A percentile compares a stretch with the other conserved stretches of the same genome.
These are phyloP conservation scores for Sistotremastrum suecicum DNA, from an alignment of 768 basidiomycete species.

Conservation along the genomic window DNA sequence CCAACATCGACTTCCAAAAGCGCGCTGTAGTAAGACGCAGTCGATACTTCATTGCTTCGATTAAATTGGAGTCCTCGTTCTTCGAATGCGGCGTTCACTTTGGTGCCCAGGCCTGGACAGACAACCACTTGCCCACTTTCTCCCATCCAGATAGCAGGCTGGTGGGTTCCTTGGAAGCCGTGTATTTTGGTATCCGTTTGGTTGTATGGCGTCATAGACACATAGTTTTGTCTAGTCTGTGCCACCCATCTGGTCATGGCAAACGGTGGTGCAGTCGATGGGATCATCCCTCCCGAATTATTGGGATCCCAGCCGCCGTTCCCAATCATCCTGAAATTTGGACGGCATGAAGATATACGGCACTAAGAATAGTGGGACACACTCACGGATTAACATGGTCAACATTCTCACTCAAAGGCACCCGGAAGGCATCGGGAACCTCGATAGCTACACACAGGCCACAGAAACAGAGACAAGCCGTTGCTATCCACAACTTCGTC, in stretches of 20 bases:
- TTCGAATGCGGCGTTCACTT: conserved; percentile 39
- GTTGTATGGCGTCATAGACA: conserved; percentile 60
- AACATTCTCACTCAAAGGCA: conserved; percentile 21
- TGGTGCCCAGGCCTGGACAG: conserved; percentile 35
- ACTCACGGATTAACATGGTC: conserved; percentile 35
- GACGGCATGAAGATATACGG: background rate
- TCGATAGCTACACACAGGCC: no score
- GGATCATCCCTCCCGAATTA: conserved; percentile 66
- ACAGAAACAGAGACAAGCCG: no score
- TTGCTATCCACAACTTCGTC: no score
- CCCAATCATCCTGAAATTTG: conserved; percentile 37
- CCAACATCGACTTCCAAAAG: conserved; percentile 37
- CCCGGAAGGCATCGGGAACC: background rate
- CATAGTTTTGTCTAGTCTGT: conserved; percentile 64
- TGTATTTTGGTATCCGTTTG: conserved; percentile 44
- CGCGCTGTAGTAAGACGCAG: conserved; percentile 42
- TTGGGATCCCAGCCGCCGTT: conserved; percentile 61
- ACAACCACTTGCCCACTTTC: conserved; percentile 54
- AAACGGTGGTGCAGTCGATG: conserved; percentile 64
- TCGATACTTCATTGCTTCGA: conserved; percentile 38
- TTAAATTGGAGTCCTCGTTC: conserved; percentile 41
- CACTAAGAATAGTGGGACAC: background rate
- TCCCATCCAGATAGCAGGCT: conserved; percentile 86
- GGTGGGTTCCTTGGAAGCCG: conserved; percentile 70
- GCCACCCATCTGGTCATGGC: conserved; percentile 82